Percentiles rank a stretch among this genome's conserved stretches.
Conservation (phyloP, 2,329 filamentous ascomycete species). For the Aurifilum marmelostoma region DNA sequence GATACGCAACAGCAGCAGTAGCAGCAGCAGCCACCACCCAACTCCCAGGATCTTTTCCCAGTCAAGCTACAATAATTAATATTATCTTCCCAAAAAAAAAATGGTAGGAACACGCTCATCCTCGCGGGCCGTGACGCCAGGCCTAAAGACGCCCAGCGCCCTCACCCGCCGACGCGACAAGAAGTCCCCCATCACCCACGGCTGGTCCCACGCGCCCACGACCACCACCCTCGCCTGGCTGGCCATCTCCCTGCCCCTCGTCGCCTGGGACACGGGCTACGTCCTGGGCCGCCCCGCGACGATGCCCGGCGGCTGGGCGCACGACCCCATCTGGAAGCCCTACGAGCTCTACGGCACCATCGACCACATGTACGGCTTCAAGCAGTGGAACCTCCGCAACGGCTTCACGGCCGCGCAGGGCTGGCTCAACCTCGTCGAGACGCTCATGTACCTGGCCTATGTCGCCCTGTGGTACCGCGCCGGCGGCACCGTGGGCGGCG, state of each 20-base stretch:
- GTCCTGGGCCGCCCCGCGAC: constrained; percentile 78
- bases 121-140: constrained; percentile 23
- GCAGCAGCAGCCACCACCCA: neutral
- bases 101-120: constrained; percentile 30
- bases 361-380: constrained; percentile 81
- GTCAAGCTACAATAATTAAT: no score
- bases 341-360: constrained; percentile 81
- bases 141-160: constrained; percentile 17
- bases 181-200: constrained; percentile 8
- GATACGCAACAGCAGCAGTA: neutral
- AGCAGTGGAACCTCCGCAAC: constrained; percentile 66
- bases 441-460: constrained; percentile 42
- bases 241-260: constrained; percentile 72
- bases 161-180: neutral
- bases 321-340: constrained; percentile 73
- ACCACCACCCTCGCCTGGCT: constrained; percentile 68
- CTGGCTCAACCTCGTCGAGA: constrained; percentile 43
- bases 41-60: no score
- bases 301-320: constrained; percentile 76
- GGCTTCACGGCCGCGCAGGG: constrained; percentile 82
- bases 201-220: constrained; percentile 53
- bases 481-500: constrained; percentile 33
- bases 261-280: constrained; percentile 81
- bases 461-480: constrained; percentile 41
- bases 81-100: neutral